Percentiles rank a stretch among this genome's conserved stretches.
phyloP scores from a whole-genome alignment of 495 filamentous ascomycete genomes.

The Aspergillus heteromorphus region DNA sequence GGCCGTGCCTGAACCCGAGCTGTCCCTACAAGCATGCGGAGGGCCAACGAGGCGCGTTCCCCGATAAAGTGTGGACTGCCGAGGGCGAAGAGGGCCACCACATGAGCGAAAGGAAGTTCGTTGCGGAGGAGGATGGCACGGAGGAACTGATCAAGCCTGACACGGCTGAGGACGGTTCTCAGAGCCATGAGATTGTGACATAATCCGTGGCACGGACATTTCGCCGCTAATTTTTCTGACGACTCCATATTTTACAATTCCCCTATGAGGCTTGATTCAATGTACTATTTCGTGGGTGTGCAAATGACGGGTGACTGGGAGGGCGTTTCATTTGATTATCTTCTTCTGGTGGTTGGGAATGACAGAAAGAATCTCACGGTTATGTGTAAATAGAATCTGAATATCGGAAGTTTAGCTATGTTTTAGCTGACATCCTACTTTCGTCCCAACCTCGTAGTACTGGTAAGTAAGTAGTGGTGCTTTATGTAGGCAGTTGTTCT shows the following conservation, averaged over 20 bases:
- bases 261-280: conserved; percentile 16
- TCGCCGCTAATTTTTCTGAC: background rate
- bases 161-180: conserved; percentile 22
- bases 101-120: conserved; percentile 90
- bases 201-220: conserved; percentile 17
- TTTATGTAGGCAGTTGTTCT: background rate
- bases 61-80: conserved; percentile 88
- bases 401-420: conserved; percentile 10
- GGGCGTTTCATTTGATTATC: conserved; percentile 32
- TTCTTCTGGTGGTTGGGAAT: conserved; percentile 20
- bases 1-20: conserved; percentile 76
- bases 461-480: too few species aligned
- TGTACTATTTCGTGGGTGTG: conserved; percentile 30
- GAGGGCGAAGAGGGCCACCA: conserved; percentile 51
- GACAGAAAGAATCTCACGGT: conserved; percentile 7
- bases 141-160: conserved; percentile 81
- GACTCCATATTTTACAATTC: conserved; percentile 1
- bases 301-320: conserved; percentile 25
- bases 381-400: conserved; percentile 27
- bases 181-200: conserved; percentile 34
- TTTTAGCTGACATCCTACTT: too few species aligned
- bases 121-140: conserved; percentile 56
- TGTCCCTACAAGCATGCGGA: conserved; percentile 91
- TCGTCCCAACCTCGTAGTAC: too few species aligned
- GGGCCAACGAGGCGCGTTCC: conserved; percentile 72